These are phyloP conservation scores for Amphirosellinia nigrospora DNA, from an alignment of 495 filamentous ascomycete genomes.

Conservation along the genomic window DNA sequence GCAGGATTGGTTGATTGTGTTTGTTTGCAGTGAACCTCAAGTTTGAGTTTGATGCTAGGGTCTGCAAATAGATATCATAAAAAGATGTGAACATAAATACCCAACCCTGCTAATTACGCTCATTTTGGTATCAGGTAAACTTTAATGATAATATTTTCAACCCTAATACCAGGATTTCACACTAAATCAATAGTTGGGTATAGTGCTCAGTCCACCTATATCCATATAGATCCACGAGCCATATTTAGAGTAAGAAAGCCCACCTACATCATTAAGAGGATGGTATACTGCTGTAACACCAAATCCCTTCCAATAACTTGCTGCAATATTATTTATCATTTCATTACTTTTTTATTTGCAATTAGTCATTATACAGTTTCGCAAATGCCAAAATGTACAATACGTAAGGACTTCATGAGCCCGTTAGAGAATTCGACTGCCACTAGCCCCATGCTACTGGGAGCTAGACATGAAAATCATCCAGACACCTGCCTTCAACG, in stretches of 20 bases:
- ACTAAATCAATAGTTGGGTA: too few species aligned
- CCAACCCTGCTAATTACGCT: neutral
- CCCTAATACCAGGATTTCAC: too few species aligned
- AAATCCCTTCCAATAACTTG: neutral
- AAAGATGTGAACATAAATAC: neutral
- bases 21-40: neutral
- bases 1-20: neutral
- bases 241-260: neutral
- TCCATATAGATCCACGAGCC: neutral
- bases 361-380: neutral
- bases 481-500: constrained; percentile 23
- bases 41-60: neutral
- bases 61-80: neutral
- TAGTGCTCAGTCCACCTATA: too few species aligned
- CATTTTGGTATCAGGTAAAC: neutral
- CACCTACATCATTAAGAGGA: neutral
- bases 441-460: neutral
- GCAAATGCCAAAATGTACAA: constrained; percentile 26
- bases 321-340: neutral
- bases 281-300: neutral
- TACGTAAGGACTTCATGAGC: constrained; percentile 26
- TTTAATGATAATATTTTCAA: neutral
- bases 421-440: constrained; percentile 21
- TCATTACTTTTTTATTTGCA: neutral
- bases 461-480: constrained; percentile 10